These are phyloP conservation scores for Aspergillus quadricinctus DNA, from an alignment of 2,329 filamentous ascomycete genomes.

Conservation along the genomic window DNA sequence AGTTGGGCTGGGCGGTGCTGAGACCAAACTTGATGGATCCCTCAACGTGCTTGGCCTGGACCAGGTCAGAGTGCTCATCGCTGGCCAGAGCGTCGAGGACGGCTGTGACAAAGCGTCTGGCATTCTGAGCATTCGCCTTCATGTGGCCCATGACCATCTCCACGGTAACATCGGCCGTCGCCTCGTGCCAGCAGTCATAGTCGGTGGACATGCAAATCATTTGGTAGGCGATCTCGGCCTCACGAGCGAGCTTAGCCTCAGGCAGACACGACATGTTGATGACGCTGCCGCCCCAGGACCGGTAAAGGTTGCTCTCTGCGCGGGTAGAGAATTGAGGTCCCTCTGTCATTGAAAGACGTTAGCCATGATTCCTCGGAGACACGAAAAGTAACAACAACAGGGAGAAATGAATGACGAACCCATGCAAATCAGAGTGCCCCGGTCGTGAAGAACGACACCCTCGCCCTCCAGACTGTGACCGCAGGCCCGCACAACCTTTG, in stretches of 20 bases:
- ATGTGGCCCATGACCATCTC: conserved; percentile 97
- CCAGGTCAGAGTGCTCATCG: conserved; percentile 69
- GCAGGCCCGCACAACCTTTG: conserved; percentile 71
- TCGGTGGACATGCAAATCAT: conserved; percentile 99
- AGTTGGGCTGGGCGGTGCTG: conserved; percentile 75
- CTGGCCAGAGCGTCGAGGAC: conserved; percentile 82
- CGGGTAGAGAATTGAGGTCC: conserved; percentile 97
- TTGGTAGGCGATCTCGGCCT: conserved; percentile 95
- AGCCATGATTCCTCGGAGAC: neutral
- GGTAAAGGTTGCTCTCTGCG: conserved; percentile 93
- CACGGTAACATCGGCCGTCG: conserved; percentile 77
- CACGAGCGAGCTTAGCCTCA: conserved; percentile 90
- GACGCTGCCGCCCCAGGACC: conserved; percentile 84
- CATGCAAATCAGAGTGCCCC: conserved; percentile 87
- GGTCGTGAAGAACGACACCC: conserved; percentile 76
- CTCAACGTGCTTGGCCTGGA: conserved; percentile 76
- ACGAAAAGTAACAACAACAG: neutral
- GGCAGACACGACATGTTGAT: conserved; percentile 98
- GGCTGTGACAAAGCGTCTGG: conserved; percentile 75
- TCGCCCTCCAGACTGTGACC: conserved; percentile 76
- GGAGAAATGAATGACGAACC: conserved; percentile 48
- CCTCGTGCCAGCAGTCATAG: conserved; percentile 95
- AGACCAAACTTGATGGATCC: conserved; percentile 73
- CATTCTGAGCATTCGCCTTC: conserved; percentile 87
- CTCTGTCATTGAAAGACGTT: conserved; percentile 51